Conservation (phyloP, 768 basidiomycete species). For the Mycena venus region DNA sequence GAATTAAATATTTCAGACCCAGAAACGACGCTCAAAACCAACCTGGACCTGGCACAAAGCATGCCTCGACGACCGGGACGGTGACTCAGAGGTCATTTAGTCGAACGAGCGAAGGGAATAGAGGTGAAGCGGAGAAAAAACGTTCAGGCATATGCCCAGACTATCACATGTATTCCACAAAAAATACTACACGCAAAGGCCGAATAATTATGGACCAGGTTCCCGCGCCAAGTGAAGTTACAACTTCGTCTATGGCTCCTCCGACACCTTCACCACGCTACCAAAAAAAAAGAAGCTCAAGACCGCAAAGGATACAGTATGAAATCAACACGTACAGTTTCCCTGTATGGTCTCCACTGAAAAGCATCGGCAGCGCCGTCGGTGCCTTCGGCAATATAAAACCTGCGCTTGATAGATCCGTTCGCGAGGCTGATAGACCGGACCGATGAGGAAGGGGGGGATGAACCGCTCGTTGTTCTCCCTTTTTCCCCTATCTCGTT, state of each 20-base stretch:
- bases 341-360: conserved; percentile 82
- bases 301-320: conserved; percentile 7
- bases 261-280: conserved; percentile 72
- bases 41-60: conserved; percentile 36
- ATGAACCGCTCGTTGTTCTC: no score
- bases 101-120: conserved; percentile 1
- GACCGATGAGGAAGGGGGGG: no score
- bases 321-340: conserved; percentile 65
- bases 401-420: conserved; percentile 84
- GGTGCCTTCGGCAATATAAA: conserved; percentile 85
- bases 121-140: not conserved
- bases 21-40: not conserved
- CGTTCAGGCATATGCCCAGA: not conserved
- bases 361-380: conserved; percentile 76
- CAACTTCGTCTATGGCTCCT: conserved; percentile 54
- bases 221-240: conserved; percentile 32
- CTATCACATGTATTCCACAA: not conserved
- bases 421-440: no score
- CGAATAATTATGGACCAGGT: not conserved
- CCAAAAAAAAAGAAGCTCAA: conserved; percentile 6
- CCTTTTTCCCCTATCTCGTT: no score
- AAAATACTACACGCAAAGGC: not conserved
- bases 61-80: conserved; percentile 29
- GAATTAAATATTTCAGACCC: not conserved
- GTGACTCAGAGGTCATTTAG: conserved; percentile 11